A percentile compares a stretch with the other conserved stretches of the same genome.
phyloP scores from a whole-genome alignment of 129 eudicot species.

The Pseudognaphalium luteoalbum region DNA sequence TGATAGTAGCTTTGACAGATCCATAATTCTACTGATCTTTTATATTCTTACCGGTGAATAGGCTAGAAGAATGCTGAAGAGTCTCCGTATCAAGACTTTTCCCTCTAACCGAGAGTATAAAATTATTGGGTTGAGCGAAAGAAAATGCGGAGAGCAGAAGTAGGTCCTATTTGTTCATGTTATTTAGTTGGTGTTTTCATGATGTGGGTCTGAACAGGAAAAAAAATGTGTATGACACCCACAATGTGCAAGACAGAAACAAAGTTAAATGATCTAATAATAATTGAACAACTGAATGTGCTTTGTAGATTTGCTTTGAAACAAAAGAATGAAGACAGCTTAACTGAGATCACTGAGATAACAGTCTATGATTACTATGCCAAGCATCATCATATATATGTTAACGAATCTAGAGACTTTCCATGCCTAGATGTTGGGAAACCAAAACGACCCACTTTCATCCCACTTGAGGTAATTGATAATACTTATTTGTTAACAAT shows the following conservation, averaged over 20 bases:
- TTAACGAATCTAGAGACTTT: slow-evolving; percentile 53
- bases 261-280: neutral
- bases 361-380: slow-evolving; percentile 74
- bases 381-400: slow-evolving; percentile 39
- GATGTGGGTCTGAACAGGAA: neutral
- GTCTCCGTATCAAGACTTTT: slow-evolving; percentile 58
- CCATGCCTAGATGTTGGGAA: slow-evolving; percentile 94
- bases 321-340: slow-evolving; percentile 42
- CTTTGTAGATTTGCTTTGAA: slow-evolving; percentile 56
- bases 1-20: neutral
- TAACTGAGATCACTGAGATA: slow-evolving; percentile 34
- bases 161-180: slow-evolving; percentile 23
- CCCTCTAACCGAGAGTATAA: slow-evolving; percentile 64
- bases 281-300: neutral
- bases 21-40: neutral
- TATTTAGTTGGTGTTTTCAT: neutral
- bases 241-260: neutral
- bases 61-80: slow-evolving; percentile 77
- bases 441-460: slow-evolving; percentile 62
- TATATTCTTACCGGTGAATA: slow-evolving; percentile 25
- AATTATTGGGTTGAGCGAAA: slow-evolving; percentile 77
- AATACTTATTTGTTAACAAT: neutral
- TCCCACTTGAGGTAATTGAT: slow-evolving; percentile 72
- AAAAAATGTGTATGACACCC: neutral
- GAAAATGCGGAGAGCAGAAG: slow-evolving; percentile 67